These are phyloP conservation scores for Singerocomus inundabilis DNA, from an alignment of 1,284 basidiomycete species.

Conservation along the genomic window DNA sequence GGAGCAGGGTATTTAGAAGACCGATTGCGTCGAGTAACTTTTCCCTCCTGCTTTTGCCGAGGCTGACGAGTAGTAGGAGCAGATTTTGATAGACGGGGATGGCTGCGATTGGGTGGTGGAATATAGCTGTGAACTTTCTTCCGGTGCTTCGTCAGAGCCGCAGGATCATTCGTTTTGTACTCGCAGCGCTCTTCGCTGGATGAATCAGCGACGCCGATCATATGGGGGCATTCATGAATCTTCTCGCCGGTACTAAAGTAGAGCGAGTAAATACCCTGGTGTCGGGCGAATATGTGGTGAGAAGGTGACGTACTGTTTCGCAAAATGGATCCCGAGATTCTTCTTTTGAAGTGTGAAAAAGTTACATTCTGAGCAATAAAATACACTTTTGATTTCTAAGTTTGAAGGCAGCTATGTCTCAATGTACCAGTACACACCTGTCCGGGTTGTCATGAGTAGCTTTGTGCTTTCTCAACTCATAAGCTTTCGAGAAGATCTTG, in stretches of 20 bases:
- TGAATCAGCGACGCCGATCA: background rate
- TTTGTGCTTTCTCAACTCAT: conserved; percentile 26
- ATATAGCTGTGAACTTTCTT: conserved; percentile 25
- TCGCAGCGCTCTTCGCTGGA: conserved; percentile 8
- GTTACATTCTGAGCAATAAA: conserved; percentile 17
- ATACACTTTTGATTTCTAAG: conserved; percentile 12
- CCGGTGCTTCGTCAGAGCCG: conserved; percentile 29
- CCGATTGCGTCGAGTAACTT: background rate
- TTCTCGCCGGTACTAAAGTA: conserved; percentile 29
- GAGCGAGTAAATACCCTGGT: background rate
- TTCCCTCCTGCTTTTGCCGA: background rate
- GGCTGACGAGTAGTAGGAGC: background rate
- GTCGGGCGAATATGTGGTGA: background rate
- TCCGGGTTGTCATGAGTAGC: conserved; percentile 14
- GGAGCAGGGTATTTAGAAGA: background rate
- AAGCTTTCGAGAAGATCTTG: conserved; percentile 16
- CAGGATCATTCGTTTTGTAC: conserved; percentile 30
- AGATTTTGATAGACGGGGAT: background rate
- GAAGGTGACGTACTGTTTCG: conserved; percentile 20
- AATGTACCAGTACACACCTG: conserved; percentile 8
- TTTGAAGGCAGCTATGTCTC: background rate
- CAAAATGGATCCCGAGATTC: conserved; percentile 23
- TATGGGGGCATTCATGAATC: conserved; percentile 21
- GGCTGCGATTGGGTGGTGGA: conserved; percentile 15
- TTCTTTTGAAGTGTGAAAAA: conserved; percentile 28